Evolutionary conservation across 2,329 filamentous ascomycete genomes (phyloP), one percentile per base, ranked within the genome.

Genomic region (Aspergillus eucalypticola): DNA sequence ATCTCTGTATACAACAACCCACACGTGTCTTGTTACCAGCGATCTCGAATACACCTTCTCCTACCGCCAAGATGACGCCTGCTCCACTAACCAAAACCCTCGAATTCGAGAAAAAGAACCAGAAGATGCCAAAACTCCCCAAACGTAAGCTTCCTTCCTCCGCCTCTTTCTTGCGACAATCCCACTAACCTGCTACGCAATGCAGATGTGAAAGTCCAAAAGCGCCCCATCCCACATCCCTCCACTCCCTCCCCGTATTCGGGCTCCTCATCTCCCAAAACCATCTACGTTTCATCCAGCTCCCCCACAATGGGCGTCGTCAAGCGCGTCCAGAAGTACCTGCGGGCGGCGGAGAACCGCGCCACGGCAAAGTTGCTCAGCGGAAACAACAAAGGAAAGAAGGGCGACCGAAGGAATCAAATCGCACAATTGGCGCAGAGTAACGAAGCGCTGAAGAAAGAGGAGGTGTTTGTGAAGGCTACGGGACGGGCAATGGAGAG

Each of bases 401-500:
- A 17, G 17, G 32, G 19, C 39, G 15, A 41, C 66, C 64, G 48
- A 69, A 65, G 5, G 71, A 73, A 32, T 69, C 60, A 73, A 72
- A 39, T 66, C 75, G 69, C 67, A 7, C 67, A 69, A 56, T 62
- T 78, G 23, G 71, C 66, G 53, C 69, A 72, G 50, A 70, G 66
- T 0, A 72, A 73, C 15, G 74, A 78, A 35, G 66, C 71, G 48
- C 67, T 79, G 38, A 65, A 66, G 7, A 67, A 67, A 54, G 84
- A 87, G 65, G 78, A 81, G 49, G 81, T 88, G 1, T 77, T 82
- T 63, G 67, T 88, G 27, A 88, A 87, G 69, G 86, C 82, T 5
- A 86, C 83, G 8, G 86, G 85, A 5, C 79, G 82, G 54, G 86
- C 86, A 39, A 86, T 88, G 63, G 76, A 81, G 59, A 82, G 83